Conservation (phyloP, 164 flowering plant genomes). For the Vitis labrusca region DNA sequence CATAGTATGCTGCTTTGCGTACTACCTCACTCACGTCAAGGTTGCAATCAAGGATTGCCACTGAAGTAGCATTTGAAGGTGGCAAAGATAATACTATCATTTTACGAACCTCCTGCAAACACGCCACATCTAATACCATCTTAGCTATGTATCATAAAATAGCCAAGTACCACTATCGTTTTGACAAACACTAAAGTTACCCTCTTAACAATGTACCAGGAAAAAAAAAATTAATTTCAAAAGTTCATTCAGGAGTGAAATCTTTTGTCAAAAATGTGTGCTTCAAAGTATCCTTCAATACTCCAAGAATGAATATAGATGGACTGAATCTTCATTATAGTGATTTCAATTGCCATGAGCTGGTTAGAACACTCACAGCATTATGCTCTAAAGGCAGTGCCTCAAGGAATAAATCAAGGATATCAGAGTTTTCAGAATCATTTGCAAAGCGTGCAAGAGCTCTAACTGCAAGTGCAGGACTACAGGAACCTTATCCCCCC, state of each 20-base stretch:
- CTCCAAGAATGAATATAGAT: too few species aligned
- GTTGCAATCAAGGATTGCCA: slow-evolving; percentile 65
- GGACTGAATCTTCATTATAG: background rate
- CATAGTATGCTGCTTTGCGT: slow-evolving; percentile 82
- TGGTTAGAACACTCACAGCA: slow-evolving; percentile 47
- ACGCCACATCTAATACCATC: background rate
- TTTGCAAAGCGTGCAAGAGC: slow-evolving; percentile 86
- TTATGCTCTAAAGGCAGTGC: slow-evolving; percentile 67
- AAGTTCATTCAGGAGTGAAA: too few species aligned
- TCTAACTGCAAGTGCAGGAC: slow-evolving; percentile 68
- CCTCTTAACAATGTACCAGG: too few species aligned
- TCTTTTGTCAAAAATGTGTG: too few species aligned
- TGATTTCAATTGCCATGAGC: background rate
- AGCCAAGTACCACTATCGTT: too few species aligned
- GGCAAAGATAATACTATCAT: slow-evolving; percentile 80
- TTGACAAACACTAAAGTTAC: too few species aligned
- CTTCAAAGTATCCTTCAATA: too few species aligned
- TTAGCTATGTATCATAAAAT: too few species aligned
- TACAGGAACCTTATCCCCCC: slow-evolving; percentile 63
- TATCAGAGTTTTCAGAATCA: slow-evolving; percentile 84
- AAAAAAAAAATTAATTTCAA: too few species aligned
- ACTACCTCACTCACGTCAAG: slow-evolving; percentile 87
- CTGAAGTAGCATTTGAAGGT: slow-evolving; percentile 65
- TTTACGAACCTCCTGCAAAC: slow-evolving; percentile 88
- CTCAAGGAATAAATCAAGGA: slow-evolving; percentile 71